Evolutionary conservation across 2,329 filamentous ascomycete species (phyloP).

Genomic region (Myriosclerotinia duriaeana): DNA sequence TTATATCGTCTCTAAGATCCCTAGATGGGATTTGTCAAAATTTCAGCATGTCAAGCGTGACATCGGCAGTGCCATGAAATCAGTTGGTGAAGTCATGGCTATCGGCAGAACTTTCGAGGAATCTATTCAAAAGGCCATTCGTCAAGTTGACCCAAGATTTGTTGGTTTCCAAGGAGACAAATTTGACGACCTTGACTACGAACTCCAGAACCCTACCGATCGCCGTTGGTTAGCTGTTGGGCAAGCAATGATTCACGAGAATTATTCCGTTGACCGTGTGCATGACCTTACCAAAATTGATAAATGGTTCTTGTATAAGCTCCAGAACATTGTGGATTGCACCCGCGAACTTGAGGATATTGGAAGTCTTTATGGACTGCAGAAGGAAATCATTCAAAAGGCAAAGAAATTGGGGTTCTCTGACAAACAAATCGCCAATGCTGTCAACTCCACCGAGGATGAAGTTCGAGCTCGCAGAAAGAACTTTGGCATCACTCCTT

Average conservation of each 20-base stretch:
- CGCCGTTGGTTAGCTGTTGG: conserved; percentile 96
- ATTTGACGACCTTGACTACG: conserved; percentile 88
- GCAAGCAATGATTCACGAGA: conserved; percentile 96
- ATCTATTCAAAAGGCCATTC: conserved; percentile 98
- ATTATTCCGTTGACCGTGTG: conserved; percentile 87
- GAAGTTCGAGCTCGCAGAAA: conserved; percentile 82
- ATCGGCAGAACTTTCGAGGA: conserved; percentile 98
- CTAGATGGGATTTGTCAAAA: conserved; percentile 96
- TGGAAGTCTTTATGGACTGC: conserved; percentile 78
- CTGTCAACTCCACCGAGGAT: conserved; percentile 83
- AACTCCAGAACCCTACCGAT: conserved; percentile 89
- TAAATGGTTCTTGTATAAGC: conserved; percentile 99
- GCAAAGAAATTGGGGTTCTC: conserved; percentile 98
- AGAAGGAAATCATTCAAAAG: conserved; percentile 83
- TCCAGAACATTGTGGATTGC: conserved; percentile 94
- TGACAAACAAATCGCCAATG: conserved; percentile 87
- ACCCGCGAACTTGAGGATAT: conserved; percentile 81
- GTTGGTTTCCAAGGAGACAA: conserved; percentile 93
- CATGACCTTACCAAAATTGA: conserved; percentile 98
- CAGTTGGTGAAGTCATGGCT: conserved; percentile 98
- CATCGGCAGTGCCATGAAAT: conserved; percentile 98
- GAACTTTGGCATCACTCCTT: conserved; percentile 86
- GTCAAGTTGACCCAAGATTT: conserved; percentile 90
- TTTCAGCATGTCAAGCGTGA: conserved; percentile 98
- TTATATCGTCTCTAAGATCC: conserved; percentile 98